Evolutionary conservation across 78 protist species (phyloP).

Genomic region (Polysphondylium violaceum): DNA sequence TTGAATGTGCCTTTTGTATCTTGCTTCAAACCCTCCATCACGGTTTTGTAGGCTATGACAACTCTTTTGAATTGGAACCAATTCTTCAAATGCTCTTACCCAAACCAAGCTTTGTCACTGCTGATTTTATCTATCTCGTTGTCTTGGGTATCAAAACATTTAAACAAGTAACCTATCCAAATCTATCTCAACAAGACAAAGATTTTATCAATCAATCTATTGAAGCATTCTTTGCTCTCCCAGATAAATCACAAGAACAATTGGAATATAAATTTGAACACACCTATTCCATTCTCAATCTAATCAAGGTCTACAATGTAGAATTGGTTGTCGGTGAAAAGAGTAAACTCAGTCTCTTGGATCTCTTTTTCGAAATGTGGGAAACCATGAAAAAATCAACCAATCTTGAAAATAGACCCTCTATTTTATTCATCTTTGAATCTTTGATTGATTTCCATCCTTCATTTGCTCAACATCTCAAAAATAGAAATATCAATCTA

Average conservation of each 20-base stretch:
- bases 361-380: slow-evolving; percentile 46
- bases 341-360: slow-evolving; percentile 23
- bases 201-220: neutral
- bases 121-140: slow-evolving; percentile 44
- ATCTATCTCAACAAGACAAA: neutral
- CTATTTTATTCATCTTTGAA: slow-evolving; percentile 22
- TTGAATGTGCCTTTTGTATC: slow-evolving; percentile 43
- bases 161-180: slow-evolving; percentile 19
- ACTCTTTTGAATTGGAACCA: slow-evolving; percentile 43
- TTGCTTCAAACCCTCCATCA: slow-evolving; percentile 13
- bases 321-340: slow-evolving; percentile 27
- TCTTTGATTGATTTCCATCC: slow-evolving; percentile 19
- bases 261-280: neutral
- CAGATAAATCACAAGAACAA: neutral
- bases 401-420: slow-evolving; percentile 27
- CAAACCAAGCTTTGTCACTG: slow-evolving; percentile 29
- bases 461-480: slow-evolving; percentile 5
- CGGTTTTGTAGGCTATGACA: slow-evolving; percentile 38
- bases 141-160: slow-evolving; percentile 49
- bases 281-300: slow-evolving; percentile 14
- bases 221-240: neutral
- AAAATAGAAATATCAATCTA: neutral
- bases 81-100: slow-evolving; percentile 17
- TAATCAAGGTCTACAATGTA: slow-evolving; percentile 36
- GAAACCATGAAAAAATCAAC: slow-evolving; percentile 23